Conservation (phyloP, 2,329 filamentous ascomycete species). For the Tolypocladium inflatum region DNA sequence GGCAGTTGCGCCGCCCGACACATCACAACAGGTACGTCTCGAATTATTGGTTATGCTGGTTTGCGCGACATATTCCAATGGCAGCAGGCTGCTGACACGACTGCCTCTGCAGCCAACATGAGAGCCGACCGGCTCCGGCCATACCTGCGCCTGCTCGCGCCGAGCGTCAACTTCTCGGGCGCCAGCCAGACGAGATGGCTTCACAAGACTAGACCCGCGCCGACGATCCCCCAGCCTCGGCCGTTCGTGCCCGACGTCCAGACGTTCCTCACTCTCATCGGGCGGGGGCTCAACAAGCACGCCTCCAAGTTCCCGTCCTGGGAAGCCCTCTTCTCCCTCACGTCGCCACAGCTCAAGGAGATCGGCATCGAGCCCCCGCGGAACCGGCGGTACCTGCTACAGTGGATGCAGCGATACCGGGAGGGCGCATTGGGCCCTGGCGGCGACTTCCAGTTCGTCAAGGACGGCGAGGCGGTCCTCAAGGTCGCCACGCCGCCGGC, state of each 20-base stretch:
- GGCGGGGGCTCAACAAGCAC: slow-evolving; percentile 75
- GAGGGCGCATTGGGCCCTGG: slow-evolving; percentile 70
- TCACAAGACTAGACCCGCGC: slow-evolving; percentile 29
- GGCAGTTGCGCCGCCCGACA: neutral
- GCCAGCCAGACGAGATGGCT: slow-evolving; percentile 32
- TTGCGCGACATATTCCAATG: neutral
- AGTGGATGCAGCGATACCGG: slow-evolving; percentile 80
- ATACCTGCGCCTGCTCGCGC: slow-evolving; percentile 19
- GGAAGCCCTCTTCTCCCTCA: slow-evolving; percentile 80
- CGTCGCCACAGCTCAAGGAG: slow-evolving; percentile 67
- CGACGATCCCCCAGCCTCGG: slow-evolving; percentile 56
- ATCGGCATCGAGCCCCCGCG: slow-evolving; percentile 82
- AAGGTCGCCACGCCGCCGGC: slow-evolving; percentile 33
- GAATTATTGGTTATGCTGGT: too few relatives aligned
- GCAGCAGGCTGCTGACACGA: neutral
- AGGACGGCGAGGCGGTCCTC: slow-evolving; percentile 42
- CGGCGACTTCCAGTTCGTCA: slow-evolving; percentile 69
- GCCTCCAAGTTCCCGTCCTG: slow-evolving; percentile 80
- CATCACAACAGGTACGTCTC: neutral
- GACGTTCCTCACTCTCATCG: slow-evolving; percentile 86
- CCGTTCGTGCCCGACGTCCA: slow-evolving; percentile 77
- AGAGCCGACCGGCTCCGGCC: slow-evolving; percentile 14
- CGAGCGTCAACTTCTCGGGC: slow-evolving; percentile 19
- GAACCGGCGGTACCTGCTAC: slow-evolving; percentile 71
- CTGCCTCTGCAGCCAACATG: neutral